Evolutionary conservation across 2,329 filamentous ascomycete genomes (phyloP).

Genomic region (Hymenoscyphus linearis): DNA sequence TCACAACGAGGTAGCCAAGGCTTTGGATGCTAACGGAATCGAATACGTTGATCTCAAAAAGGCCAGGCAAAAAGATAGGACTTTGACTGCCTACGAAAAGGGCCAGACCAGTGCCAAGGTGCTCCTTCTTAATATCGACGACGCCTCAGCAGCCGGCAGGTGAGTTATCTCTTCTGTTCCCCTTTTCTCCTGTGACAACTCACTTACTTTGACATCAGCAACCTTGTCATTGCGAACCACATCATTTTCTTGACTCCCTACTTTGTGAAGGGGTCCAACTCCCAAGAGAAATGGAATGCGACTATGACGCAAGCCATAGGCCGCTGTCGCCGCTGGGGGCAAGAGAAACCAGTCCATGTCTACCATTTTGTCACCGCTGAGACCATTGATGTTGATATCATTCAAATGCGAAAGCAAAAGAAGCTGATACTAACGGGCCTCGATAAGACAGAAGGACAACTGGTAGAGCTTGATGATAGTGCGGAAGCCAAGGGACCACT

Average conservation of each 20-base stretch:
- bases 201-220: conserved; percentile 36
- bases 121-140: conserved; percentile 51
- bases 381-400: conserved; percentile 14
- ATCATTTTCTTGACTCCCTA: conserved; percentile 58
- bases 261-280: conserved; percentile 34
- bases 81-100: conserved; percentile 38
- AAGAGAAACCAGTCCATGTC: conserved; percentile 51
- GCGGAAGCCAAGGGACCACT: neutral
- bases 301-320: conserved; percentile 61
- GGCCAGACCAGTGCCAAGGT: conserved; percentile 36
- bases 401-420: conserved; percentile 8
- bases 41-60: conserved; percentile 33
- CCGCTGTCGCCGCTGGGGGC: conserved; percentile 52
- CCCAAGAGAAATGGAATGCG: conserved; percentile 49
- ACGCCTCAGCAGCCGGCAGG: conserved; percentile 54
- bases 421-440: neutral
- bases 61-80: conserved; percentile 26
- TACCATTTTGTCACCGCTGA: conserved; percentile 35
- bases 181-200: conserved; percentile 1
- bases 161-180: conserved; percentile 35
- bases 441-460: neutral
- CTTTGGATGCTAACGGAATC: conserved; percentile 32
- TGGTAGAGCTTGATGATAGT: neutral
- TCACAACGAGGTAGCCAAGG: conserved; percentile 34
- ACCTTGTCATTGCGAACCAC: conserved; percentile 59